Evolutionary conservation across 2,329 filamentous ascomycete species (phyloP), one percentile per base, ranked within the genome.

Genomic region (Shiraia bambusicola): DNA sequence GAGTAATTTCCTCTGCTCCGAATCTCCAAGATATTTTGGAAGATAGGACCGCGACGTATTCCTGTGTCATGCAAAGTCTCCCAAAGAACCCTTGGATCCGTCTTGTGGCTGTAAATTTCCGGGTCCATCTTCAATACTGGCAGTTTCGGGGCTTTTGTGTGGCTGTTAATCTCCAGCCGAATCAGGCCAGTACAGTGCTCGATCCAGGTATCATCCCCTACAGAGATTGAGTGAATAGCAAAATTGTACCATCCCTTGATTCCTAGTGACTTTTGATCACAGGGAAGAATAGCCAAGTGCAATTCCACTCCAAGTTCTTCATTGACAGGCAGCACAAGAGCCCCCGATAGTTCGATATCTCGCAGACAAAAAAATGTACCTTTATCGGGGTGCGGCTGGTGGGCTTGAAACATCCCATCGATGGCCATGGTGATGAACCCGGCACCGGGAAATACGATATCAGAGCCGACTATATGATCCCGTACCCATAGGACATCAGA

Each of bases 341-440:
- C 54, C n/a, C 46, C 36, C 2, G 45, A 27, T n/a, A 61, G 41
- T 15, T 48, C 43, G 1, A 63, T 36, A 28, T 60, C 42, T n/a
- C 49, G 44, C 12, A 62, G 31, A 1, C 30, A n/a, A n/a, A n/a
- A n/a, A n/a, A n/a, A n/a, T 24, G 31, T 52, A 59, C 7, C 16
- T 10, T 14, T 11, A n/a, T n/a, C n/a, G n/a, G n/a, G n/a, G n/a
- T n/a, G n/a, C n/a, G 15, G 4, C 27, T 28, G 28, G 42, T 16
- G 27, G 40, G n/a, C 44, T 36, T 37, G 50, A 22, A 30, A 16
- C 25, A 40, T n/a, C 34, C 45, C 10, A 49, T 76, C 73, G 1
- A 69, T 66, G 2, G 65, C 69, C 63, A 76, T 73, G 7, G 61
- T 56, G 1, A 77, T 40, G 42, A 72, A 76, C 0, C 63, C 75